Base-by-base conservation (phyloP, 2,329 filamentous ascomycete species). In the Colletotrichum salicis region DNA sequence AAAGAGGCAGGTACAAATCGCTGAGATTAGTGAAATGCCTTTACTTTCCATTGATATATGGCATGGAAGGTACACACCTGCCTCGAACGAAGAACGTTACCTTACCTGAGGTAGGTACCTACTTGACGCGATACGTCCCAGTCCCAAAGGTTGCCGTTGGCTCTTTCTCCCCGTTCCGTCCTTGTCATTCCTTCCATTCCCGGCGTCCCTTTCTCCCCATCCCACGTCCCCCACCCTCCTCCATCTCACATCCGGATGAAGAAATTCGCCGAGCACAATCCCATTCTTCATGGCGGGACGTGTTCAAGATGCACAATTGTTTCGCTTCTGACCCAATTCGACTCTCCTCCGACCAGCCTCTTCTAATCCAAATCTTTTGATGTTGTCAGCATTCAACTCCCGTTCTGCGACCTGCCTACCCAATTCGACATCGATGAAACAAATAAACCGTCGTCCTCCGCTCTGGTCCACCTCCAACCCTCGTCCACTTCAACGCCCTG, bases 101-200 rank as follows among this genome's bases (percentile, higher is more conserved):
- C 37, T 41, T 15, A n/a, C n/a, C n/a, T n/a, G n/a, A n/a, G n/a
- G n/a, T n/a, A 22, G n/a, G 52, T 51, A 58, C 52, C 19, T 35
- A 15, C 27, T 22, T 19, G 37, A 19, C 37, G 37, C 37, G 13
- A 19, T 41, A 41, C 15, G 37, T 41, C 37, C 10, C 29, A 24
- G 31, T 57, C 31, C 41, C 31, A 27, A 27, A n/a, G 22, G 22
- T 24, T 15, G 6, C n/a, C 19, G 35, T 41, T 57, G 35, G 35
- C 31, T 35, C 11, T 3, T 31, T 60, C 15, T 33, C n/a, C 19
- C 45, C 11, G 3, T 61, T 29, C 62, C 55, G 27, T n/a, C 29
- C 48, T 33, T 41, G 24, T 71, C 65, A 55, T 35, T 69, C 59
- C 65, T 69, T 69, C 59, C 64, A 45, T 59, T 33, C 27, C 27